phyloP scores from a whole-genome alignment of 805 yeast genomes.

The Candida xiaguanensis region DNA sequence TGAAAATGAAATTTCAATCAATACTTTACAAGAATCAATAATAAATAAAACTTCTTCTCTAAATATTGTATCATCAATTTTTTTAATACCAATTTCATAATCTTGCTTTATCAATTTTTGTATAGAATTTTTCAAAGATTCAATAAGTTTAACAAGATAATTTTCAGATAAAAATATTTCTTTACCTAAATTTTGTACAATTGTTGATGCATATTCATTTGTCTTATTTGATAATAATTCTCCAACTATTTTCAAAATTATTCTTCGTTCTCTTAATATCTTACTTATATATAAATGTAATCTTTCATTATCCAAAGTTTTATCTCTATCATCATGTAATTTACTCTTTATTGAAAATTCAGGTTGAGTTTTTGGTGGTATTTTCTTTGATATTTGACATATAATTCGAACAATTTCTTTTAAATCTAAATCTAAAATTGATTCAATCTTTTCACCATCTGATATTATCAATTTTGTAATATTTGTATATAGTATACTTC shows the following conservation, averaged over 20 bases:
- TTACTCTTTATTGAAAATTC: conserved; percentile 23
- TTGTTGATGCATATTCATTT: conserved; percentile 24
- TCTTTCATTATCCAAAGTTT: conserved; percentile 23
- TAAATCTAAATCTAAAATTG: conserved; percentile 34
- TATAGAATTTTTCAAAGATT: conserved; percentile 13
- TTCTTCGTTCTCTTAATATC: conserved; percentile 51
- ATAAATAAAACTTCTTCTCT: conserved; percentile 31
- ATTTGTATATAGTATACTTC: conserved; percentile 37
- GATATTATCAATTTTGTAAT: conserved; percentile 30
- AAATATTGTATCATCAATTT: conserved; percentile 19
- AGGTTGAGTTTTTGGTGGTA: conserved; percentile 28
- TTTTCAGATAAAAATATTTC: conserved; percentile 32
- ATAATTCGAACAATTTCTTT: conserved; percentile 50
- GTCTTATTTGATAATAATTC: conserved; percentile 45
- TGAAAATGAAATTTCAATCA: conserved; percentile 37
- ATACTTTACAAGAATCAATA: conserved; percentile 32
- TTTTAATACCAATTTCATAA: conserved; percentile 11
- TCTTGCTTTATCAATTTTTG: conserved; percentile 10
- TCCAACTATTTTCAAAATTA: conserved; percentile 40
- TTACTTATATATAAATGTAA: conserved; percentile 31
- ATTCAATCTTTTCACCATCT: conserved; percentile 39
- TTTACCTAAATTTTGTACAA: conserved; percentile 35
- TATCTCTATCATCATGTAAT: conserved; percentile 35
- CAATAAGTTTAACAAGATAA: conserved; percentile 20
- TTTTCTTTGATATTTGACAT: conserved; percentile 33